A percentile compares a stretch with the other conserved stretches of the same genome.
Evolutionary conservation across 2,329 filamentous ascomycete genomes (phyloP).

Genomic region (Laburnicola sp.): DNA sequence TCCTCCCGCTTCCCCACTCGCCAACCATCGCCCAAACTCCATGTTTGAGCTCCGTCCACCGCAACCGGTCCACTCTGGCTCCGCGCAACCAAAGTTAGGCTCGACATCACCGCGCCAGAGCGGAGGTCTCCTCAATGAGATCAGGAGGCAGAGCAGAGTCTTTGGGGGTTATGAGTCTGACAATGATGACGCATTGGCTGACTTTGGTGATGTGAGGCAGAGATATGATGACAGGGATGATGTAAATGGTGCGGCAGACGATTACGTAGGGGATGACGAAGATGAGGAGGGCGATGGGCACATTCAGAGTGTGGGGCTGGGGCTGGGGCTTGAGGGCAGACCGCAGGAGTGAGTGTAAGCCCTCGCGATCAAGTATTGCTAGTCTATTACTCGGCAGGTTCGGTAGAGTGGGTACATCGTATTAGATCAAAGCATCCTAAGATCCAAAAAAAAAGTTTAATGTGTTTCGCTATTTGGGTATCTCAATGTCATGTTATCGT

Average conservation of each 20-base stretch:
- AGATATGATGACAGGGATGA: slow-evolving; percentile 7
- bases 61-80: slow-evolving; percentile 6
- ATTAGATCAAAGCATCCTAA: not conserved
- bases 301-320: slow-evolving; percentile 7
- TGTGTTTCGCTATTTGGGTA: slow-evolving; percentile 1
- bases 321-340: slow-evolving; percentile 12
- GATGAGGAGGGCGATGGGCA: slow-evolving; percentile 14
- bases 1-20: slow-evolving; percentile 15
- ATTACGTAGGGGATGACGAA: slow-evolving; percentile 11
- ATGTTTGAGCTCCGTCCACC: slow-evolving; percentile 45
- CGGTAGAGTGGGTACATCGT: not conserved
- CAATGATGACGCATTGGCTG: slow-evolving; percentile 8
- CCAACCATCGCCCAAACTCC: slow-evolving; percentile 31
- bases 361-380: too few species aligned
- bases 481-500: not conserved
- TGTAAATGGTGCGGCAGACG: slow-evolving; percentile 1
- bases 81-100: not conserved
- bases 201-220: slow-evolving; percentile 13
- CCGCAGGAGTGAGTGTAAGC: not conserved
- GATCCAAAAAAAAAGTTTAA: not conserved
- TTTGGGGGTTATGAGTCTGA: slow-evolving; percentile 14
- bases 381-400: too few species aligned
- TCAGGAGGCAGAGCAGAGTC: slow-evolving; percentile 47
- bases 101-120: slow-evolving; percentile 20
- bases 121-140: slow-evolving; percentile 48